Base-by-base conservation (phyloP, 1,284 basidiomycete species). In the Ganoderma sinense region DNA sequence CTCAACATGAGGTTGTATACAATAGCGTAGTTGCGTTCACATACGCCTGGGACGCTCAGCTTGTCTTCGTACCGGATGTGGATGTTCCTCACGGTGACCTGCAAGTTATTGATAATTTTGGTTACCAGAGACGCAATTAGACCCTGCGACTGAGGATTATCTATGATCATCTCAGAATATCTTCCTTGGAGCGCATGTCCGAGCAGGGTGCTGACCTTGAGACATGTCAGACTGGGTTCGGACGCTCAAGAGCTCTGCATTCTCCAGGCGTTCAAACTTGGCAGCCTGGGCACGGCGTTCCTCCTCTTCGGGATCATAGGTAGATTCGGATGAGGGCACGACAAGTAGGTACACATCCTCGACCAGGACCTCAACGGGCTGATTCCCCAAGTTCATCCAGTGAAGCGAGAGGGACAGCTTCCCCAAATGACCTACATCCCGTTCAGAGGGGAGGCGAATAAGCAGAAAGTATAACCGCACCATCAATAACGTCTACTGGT, bases 11-110 rank as follows among this genome's bases (percentile, higher is more conserved):
- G 39, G 39, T 40, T 63, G 33, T 26, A 29, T 53, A 33, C 33
- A 29, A 26, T 26, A 23, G 14, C 39, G 18, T n/a, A 65, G n/a
- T 29, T 64, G 23, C 20, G 26, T 26, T 31, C 11, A 79, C 88
- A 78, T 80, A 96, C 95, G 41, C 94, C 95, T 31, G 97, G 97
- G 45, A 97, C 96, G 73, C 96, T 98, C 73, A 97, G 82, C 65
- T 91, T 93, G 82, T 99, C 98, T 82, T 99, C 98, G 77, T 99
- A 99, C 62, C 98, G 93, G 65, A 99, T 84, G 79, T 99, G 97
- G 63, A 99, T 95, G 75, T 97, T 97, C 83, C 94, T 95, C 70
- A 99, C 91, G 20, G 96, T 97, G 48, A 99, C 91, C 83, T 99
- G 98, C 20, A 99, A 82, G 79, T 99, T 99, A 82, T 99, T 98